Percentiles rank a stretch among this genome's conserved stretches.
Evolutionary conservation across 2,329 filamentous ascomycete genomes (phyloP).

Genomic region (Fonsecaea monophora): DNA sequence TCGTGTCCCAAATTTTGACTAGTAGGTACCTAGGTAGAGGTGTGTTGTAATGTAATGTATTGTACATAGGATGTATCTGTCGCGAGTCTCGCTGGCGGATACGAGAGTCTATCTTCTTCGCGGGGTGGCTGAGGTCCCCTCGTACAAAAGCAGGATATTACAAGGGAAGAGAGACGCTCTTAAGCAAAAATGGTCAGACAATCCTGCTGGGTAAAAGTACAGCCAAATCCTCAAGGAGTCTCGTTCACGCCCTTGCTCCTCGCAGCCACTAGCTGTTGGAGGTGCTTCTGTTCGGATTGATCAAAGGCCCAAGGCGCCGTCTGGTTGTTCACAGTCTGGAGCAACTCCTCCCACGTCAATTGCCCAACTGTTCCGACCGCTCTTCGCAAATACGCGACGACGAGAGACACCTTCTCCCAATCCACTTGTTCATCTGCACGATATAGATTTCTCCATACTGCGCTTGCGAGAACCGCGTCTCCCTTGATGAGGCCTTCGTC

Average conservation of each 20-base stretch:
- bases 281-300: slow-evolving; percentile 5
- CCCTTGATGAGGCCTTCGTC: slow-evolving; percentile 56
- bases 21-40: no score
- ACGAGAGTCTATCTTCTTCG: no score
- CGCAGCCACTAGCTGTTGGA: slow-evolving; percentile 17
- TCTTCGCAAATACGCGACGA: slow-evolving; percentile 68
- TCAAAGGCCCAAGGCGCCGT: slow-evolving; percentile 25
- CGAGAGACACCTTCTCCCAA: slow-evolving; percentile 64
- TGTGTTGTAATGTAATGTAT: no score
- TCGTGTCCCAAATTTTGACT: no score
- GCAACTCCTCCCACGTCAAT: slow-evolving; percentile 18
- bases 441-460: slow-evolving; percentile 93
- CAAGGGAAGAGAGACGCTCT: background rate
- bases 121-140: no score
- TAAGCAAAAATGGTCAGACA: background rate
- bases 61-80: no score
- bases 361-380: slow-evolving; percentile 24
- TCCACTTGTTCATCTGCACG: slow-evolving; percentile 72
- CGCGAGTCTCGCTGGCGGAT: no score
- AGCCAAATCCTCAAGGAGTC: background rate
- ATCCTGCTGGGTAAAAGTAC: background rate
- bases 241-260: slow-evolving; percentile 14
- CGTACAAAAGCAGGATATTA: background rate
- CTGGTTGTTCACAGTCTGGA: slow-evolving; percentile 12
- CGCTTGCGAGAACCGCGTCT: slow-evolving; percentile 61